These are phyloP conservation scores for Tuber borchii DNA, from an alignment of 495 filamentous ascomycete genomes.

Conservation along the genomic window DNA sequence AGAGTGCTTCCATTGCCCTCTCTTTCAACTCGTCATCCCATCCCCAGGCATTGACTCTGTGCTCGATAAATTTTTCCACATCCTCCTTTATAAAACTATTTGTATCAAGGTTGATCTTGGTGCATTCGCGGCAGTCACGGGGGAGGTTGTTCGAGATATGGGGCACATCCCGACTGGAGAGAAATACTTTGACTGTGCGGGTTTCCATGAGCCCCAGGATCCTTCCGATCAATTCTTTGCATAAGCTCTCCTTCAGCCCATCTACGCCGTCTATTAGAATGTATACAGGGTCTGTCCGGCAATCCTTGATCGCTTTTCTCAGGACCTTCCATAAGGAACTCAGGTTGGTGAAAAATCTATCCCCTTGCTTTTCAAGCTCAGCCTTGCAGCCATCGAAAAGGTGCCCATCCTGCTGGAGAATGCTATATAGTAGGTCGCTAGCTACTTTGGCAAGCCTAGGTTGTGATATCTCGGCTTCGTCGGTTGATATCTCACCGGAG, in stretches of 20 bases:
- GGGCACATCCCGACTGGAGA: background rate
- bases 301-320: no score
- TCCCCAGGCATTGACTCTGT: background rate
- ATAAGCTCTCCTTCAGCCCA: no score
- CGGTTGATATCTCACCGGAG: background rate
- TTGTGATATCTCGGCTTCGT: background rate
- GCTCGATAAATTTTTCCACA: background rate
- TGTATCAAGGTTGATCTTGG: background rate
- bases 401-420: background rate
- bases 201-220: background rate
- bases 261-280: background rate
- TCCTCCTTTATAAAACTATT: background rate
- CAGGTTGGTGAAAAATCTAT: background rate
- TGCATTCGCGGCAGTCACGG: background rate
- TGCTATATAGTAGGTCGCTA: background rate
- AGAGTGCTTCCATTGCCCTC: background rate
- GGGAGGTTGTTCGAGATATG: background rate
- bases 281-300: no score
- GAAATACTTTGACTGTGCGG: background rate
- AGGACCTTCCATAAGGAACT: no score
- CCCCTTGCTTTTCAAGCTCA: background rate
- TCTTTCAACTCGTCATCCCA: background rate
- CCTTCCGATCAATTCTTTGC: no score
- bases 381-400: background rate
- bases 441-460: background rate